These are phyloP conservation scores for Penicillium goetzii DNA, from an alignment of 495 filamentous ascomycete species.

Conservation along the genomic window DNA sequence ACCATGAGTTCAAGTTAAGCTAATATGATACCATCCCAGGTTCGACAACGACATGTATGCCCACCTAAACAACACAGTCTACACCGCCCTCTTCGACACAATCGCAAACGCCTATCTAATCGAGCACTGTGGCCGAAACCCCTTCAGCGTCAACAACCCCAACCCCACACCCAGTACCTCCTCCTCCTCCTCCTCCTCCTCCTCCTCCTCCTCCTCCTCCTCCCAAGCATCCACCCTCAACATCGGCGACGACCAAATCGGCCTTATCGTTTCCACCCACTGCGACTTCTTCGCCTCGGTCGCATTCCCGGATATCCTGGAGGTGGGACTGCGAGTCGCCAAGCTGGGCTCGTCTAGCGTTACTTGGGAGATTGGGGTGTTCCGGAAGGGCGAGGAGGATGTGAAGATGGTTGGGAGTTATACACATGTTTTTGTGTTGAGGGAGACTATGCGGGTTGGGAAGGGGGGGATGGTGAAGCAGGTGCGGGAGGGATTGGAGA, in stretches of 20 bases:
- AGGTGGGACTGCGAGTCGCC: constrained; percentile 80
- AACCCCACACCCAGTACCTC: constrained; percentile 15
- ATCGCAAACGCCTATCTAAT: constrained; percentile 91
- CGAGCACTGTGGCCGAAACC: constrained; percentile 73
- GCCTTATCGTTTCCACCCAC: constrained; percentile 77
- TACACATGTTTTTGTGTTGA: constrained; percentile 86
- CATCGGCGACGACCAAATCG: constrained; percentile 29
- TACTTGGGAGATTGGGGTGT: constrained; percentile 90
- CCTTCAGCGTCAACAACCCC: constrained; percentile 53
- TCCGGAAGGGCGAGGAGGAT: constrained; percentile 71
- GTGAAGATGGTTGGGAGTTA: constrained; percentile 87
- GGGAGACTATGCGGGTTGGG: constrained; percentile 67
- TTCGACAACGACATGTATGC: constrained; percentile 96
- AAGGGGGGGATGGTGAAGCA: constrained; percentile 51
- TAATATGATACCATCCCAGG: constrained; percentile 48
- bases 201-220: not conserved
- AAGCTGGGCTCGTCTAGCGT: constrained; percentile 85
- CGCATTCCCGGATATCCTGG: constrained; percentile 79
- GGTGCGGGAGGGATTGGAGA: constrained; percentile 50
- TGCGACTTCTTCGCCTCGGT: constrained; percentile 84
- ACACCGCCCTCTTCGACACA: constrained; percentile 82
- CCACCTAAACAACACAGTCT: constrained; percentile 83
- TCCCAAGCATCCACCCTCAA: constrained; percentile 16
- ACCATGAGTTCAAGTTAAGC: not conserved
- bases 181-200: constrained; percentile 1